phyloP scores from a whole-genome alignment of 1,139 yeast species.

The Yamadazyma atlantica region DNA sequence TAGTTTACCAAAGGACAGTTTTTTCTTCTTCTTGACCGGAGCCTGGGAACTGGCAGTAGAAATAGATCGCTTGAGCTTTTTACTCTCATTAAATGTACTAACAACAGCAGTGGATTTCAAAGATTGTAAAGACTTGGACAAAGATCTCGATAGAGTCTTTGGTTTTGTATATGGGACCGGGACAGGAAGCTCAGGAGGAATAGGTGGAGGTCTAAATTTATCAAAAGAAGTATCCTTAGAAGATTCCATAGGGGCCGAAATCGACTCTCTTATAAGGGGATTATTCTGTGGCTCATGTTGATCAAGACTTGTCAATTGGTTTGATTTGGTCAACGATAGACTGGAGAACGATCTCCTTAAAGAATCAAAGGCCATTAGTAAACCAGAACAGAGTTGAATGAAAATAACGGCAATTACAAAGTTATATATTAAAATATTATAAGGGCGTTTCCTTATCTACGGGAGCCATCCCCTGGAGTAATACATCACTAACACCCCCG shows the following conservation, averaged over 20 bases:
- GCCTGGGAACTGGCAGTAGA: background rate
- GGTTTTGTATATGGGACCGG: background rate
- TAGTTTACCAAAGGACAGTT: background rate
- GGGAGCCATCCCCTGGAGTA: too few species aligned
- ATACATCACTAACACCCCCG: too few species aligned
- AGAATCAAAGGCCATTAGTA: slow-evolving; percentile 2
- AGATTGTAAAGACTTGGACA: background rate
- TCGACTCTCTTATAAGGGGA: background rate
- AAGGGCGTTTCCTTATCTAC: background rate
- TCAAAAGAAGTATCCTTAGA: background rate
- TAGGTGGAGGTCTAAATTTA: background rate
- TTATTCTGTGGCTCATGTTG: slow-evolving; percentile 4
- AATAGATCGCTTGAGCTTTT: background rate
- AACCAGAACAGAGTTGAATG: background rate
- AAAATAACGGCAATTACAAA: background rate
- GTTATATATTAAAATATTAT: background rate
- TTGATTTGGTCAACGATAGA: slow-evolving; percentile 3
- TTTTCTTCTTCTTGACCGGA: slow-evolving; percentile 1
- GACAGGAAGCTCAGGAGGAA: background rate
- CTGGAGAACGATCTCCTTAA: slow-evolving; percentile 9
- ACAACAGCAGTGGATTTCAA: background rate
- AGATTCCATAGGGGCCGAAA: slow-evolving; percentile 1
- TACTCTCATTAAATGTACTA: background rate
- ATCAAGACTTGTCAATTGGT: slow-evolving; percentile 8
- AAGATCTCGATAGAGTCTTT: background rate